A percentile compares a stretch with the other conserved stretches of the same genome.
These are phyloP conservation scores for Symbiotaphrina buchneri DNA, from an alignment of 495 filamentous ascomycete genomes.

Conservation along the genomic window DNA sequence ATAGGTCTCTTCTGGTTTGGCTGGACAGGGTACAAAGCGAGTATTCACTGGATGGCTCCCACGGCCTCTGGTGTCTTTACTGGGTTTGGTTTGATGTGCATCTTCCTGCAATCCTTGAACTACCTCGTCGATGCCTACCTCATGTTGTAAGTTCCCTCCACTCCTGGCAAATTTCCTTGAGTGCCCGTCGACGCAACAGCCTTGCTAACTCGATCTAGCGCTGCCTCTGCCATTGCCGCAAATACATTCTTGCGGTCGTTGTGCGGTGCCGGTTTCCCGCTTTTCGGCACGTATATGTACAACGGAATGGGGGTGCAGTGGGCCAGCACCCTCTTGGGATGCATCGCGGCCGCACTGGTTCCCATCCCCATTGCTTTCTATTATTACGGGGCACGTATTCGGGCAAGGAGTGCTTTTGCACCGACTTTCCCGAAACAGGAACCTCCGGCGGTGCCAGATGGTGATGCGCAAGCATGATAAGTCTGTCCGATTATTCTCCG, in stretches of 20 bases:
- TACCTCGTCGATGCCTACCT: slow-evolving; percentile 80
- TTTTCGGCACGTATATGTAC: slow-evolving; percentile 20
- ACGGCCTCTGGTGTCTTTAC: slow-evolving; percentile 41
- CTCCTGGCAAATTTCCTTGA: slow-evolving; percentile 4
- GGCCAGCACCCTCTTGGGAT: slow-evolving; percentile 15
- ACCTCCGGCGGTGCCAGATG: no score
- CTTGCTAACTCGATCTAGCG: slow-evolving; percentile 4
- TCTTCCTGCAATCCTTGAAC: slow-evolving; percentile 71
- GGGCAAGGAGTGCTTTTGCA: slow-evolving; percentile 15
- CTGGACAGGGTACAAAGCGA: slow-evolving; percentile 41
- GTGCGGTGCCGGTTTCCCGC: slow-evolving; percentile 15
- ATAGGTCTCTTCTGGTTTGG: slow-evolving; percentile 74
- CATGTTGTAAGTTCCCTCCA: slow-evolving; percentile 39
- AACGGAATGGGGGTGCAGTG: slow-evolving; percentile 18
- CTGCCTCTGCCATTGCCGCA: slow-evolving; percentile 18
- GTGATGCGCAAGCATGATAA: no score
- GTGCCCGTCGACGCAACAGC: neutral
- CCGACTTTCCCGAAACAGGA: no score
- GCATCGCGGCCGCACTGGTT: slow-evolving; percentile 14
- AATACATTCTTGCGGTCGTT: slow-evolving; percentile 19
- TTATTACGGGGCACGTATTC: slow-evolving; percentile 12
- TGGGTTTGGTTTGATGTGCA: slow-evolving; percentile 44
- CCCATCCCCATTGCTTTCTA: slow-evolving; percentile 17
- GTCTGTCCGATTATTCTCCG: no score
- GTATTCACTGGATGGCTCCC: slow-evolving; percentile 67